Percentiles rank a stretch among this genome's conserved stretches.
Evolutionary conservation across 805 yeast genomes (phyloP).

Genomic region (Wickerhamiella lipophila): DNA sequence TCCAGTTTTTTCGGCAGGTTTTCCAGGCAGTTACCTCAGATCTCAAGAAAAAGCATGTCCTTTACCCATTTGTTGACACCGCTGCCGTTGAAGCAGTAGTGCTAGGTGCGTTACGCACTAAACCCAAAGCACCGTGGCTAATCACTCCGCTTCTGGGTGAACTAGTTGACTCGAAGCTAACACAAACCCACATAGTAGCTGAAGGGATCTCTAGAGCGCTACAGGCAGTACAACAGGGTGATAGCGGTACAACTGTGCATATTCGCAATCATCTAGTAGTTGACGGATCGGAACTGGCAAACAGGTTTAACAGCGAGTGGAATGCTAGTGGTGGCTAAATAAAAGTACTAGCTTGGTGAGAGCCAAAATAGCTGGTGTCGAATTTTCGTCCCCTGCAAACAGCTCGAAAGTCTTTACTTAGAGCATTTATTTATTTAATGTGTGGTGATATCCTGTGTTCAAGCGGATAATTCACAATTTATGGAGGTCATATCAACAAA

Average conservation of each 20-base stretch:
- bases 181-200: background rate
- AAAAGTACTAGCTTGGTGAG: too few relatives aligned
- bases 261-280: background rate
- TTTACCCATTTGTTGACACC: background rate
- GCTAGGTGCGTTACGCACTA: slow-evolving; percentile 1
- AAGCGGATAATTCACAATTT: too few relatives aligned
- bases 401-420: too few relatives aligned
- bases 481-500: too few relatives aligned
- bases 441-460: too few relatives aligned
- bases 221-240: background rate
- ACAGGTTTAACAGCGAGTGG: slow-evolving; percentile 4
- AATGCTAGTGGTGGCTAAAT: background rate
- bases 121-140: slow-evolving; percentile 7
- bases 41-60: background rate
- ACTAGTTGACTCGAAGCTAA: background rate
- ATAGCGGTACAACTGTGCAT: background rate
- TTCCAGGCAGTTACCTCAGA: background rate
- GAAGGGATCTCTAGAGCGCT: background rate
- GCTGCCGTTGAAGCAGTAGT: background rate
- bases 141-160: background rate
- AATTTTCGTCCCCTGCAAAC: too few relatives aligned
- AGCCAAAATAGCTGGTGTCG: too few relatives aligned
- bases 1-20: slow-evolving; percentile 1
- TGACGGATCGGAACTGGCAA: background rate
- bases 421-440: too few relatives aligned